These are phyloP conservation scores for Thelephora aurantiotincta DNA, from an alignment of 768 basidiomycete species.

Conservation along the genomic window DNA sequence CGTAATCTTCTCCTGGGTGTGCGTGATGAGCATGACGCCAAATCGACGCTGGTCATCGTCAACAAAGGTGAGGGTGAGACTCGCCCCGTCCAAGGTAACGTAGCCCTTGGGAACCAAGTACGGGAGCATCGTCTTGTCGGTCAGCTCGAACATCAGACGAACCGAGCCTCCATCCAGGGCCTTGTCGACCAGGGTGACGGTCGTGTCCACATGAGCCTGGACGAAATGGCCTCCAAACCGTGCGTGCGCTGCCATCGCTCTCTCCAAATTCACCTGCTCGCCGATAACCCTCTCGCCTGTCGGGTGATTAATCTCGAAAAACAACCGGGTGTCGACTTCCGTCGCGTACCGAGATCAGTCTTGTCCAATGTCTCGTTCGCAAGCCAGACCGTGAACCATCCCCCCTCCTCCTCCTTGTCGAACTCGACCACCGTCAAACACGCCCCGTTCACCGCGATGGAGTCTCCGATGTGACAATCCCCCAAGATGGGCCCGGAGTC, in stretches of 20 bases:
- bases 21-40: constrained; percentile 89
- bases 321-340: not conserved
- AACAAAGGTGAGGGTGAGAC: constrained; percentile 80
- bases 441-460: constrained; percentile 67
- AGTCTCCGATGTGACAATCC: constrained; percentile 91
- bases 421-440: constrained; percentile 91
- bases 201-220: constrained; percentile 94
- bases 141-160: constrained; percentile 68
- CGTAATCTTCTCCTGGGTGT: constrained; percentile 83
- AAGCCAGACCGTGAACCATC: constrained; percentile 88
- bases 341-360: constrained; percentile 70
- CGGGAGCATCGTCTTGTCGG: constrained; percentile 45
- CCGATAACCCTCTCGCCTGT: constrained; percentile 68
- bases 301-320: not conserved
- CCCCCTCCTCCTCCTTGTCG: constrained; percentile 40
- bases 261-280: constrained; percentile 80
- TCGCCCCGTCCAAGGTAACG: constrained; percentile 87
- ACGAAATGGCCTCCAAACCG: constrained; percentile 97
- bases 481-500: constrained; percentile 58
- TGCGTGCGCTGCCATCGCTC: constrained; percentile 85
- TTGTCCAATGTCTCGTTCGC: constrained; percentile 89
- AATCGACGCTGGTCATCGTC: constrained; percentile 49
- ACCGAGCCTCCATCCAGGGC: constrained; percentile 77
- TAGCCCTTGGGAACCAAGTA: constrained; percentile 94
- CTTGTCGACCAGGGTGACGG: constrained; percentile 58